Base-by-base conservation (phyloP, 352 stramenopile genomes). In the Phytophthora idaei region DNA sequence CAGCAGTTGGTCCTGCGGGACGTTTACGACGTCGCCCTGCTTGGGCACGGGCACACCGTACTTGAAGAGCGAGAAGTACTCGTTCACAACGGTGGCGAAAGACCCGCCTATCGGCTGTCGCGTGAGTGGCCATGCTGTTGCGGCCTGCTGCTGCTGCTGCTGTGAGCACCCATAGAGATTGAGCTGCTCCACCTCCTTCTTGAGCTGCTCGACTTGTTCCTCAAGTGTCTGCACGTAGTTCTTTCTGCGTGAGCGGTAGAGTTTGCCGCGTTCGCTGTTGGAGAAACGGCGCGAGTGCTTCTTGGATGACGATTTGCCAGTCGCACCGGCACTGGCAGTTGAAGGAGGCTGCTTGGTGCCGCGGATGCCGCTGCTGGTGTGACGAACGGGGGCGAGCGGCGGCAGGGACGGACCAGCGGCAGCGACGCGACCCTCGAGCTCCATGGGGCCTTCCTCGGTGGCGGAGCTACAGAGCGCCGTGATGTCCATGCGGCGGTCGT, bases 21-120 rank as follows among this genome's bases (percentile, higher is more conserved):
- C 28, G 52, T 61, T 41, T 7, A 53, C 27, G 15, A 32, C 47
- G 53, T 57, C 59, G 36, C 46, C 49, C 14, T 62, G 54, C 5
- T 72, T 37, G 4, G 67, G 39, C 11, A 86, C 60, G 1, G 79
- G 80, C 5, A 89, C 70, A 28, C 82, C 82, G 59, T 79, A 78
- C 32, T 81, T 81, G 62, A 90, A 90, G 49, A 85, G 72, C 14
- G 67, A 71, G 46, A 89, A 89, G 67, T 90, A 90, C 58, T 90
- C 80, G 47, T 67, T 71, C 51, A 89, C 78, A 21, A 87, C 63
- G 31, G 48, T 75, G 47, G 74, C 71, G 11, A 87, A 67, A 14
- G 74, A 75, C 46, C 57, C 12, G 32, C 58, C 42, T 12, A 64
- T 67, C 2, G 64, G 59, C 10, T 70, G 57, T 32, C 68, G 65